Percentiles rank a stretch among this genome's conserved stretches.
Evolutionary conservation across 1,284 basidiomycete genomes (phyloP).

Genomic region (Athelia sp.): DNA sequence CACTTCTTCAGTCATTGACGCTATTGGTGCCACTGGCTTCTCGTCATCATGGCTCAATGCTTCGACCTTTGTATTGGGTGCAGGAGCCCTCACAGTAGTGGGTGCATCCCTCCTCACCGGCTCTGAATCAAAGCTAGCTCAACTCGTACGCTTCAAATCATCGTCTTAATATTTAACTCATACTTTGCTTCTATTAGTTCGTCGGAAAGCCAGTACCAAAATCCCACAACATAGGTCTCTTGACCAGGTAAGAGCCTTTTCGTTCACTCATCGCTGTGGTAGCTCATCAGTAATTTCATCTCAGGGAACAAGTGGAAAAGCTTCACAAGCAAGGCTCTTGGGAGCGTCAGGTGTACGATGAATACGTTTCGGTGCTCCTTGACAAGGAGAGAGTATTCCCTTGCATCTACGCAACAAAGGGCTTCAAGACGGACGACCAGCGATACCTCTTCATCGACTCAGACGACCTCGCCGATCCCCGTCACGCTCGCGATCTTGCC

Average conservation of each 20-base stretch:
- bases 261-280: neutral
- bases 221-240: too few species aligned
- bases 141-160: too few species aligned
- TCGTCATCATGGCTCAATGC: too few species aligned
- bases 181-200: too few species aligned
- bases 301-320: constrained; percentile 12
- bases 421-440: constrained; percentile 17
- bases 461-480: constrained; percentile 15
- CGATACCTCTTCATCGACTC: constrained; percentile 17
- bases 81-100: too few species aligned
- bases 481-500: constrained; percentile 15
- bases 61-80: too few species aligned
- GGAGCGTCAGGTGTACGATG: constrained; percentile 15
- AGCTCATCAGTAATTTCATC: neutral
- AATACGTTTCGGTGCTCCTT: constrained; percentile 15
- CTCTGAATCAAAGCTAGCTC: too few species aligned
- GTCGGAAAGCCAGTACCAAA: too few species aligned
- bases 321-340: constrained; percentile 12
- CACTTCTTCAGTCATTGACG: too few species aligned
- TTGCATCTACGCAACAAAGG: constrained; percentile 18
- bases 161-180: too few species aligned
- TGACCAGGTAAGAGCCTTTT: neutral
- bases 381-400: constrained; percentile 17
- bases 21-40: too few species aligned
- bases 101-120: too few species aligned